Evolutionary conservation across 192 early-diverging fungal species (phyloP).

Genomic region (Umbelopsis ramanniana): DNA sequence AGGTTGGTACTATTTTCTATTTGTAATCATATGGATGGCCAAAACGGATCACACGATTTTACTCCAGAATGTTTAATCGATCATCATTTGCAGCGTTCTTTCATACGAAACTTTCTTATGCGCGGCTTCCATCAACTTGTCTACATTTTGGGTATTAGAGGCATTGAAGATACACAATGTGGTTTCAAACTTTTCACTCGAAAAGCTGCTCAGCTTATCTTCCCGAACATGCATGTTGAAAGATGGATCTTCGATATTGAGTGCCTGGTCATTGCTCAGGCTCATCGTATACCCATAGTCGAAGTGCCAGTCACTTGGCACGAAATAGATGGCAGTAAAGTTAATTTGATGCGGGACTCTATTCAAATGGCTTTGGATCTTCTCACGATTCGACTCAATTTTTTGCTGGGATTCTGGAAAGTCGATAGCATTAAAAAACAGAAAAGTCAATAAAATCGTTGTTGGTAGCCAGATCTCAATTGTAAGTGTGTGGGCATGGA

Average conservation of each 20-base stretch:
- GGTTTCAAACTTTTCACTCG: constrained; percentile 96
- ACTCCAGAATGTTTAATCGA: background rate
- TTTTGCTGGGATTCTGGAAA: constrained; percentile 80
- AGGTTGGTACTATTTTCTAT: constrained; percentile 54
- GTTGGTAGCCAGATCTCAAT: too few relatives aligned
- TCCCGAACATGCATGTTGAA: constrained; percentile 92
- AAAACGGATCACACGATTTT: too few relatives aligned
- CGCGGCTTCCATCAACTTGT: constrained; percentile 92
- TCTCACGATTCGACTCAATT: constrained; percentile 85
- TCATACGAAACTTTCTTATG: constrained; percentile 93
- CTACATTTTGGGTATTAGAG: constrained; percentile 82
- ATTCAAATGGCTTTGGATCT: constrained; percentile 91
- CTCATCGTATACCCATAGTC: constrained; percentile 71
- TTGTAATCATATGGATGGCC: background rate
- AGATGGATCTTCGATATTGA: constrained; percentile 99
- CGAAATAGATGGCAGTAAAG: constrained; percentile 95
- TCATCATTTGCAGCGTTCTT: constrained; percentile 72
- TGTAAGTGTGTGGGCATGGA: too few relatives aligned
- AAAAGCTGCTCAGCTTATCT: constrained; percentile 72
- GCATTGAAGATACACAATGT: constrained; percentile 95
- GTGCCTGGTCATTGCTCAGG: constrained; percentile 81
- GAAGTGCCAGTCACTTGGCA: constrained; percentile 97
- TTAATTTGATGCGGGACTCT: constrained; percentile 85
- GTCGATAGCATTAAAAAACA: constrained; percentile 24
- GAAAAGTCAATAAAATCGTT: constrained; percentile 8